Conservation (phyloP, 306 rosid species). For the Cajanus cajan region DNA sequence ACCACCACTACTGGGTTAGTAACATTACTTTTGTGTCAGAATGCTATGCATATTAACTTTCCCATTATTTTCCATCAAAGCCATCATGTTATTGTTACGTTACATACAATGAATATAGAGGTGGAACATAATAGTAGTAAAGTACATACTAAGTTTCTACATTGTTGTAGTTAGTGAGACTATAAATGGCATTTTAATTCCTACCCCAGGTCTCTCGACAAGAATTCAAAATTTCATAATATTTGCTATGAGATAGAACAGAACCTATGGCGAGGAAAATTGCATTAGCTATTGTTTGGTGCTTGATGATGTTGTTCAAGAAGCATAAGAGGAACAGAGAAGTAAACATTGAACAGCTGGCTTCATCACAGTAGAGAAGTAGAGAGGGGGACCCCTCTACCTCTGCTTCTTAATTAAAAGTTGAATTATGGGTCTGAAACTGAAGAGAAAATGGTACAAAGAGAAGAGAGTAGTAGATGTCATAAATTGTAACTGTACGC, state of each 20-base stretch:
- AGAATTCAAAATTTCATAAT: neutral
- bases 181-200: conserved; percentile 16
- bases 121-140: neutral
- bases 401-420: neutral
- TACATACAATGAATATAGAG: neutral
- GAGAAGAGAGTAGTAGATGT: neutral
- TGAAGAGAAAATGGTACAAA: neutral
- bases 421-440: neutral
- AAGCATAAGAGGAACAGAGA: neutral
- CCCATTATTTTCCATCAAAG: neutral
- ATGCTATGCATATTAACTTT: neutral
- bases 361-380: neutral
- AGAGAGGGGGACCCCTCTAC: conserved; percentile 22
- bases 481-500: neutral
- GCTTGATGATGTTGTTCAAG: neutral
- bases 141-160: neutral
- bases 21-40: neutral
- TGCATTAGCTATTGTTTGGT: neutral
- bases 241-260: neutral
- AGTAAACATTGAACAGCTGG: conserved; percentile 14
- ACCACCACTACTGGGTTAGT: neutral
- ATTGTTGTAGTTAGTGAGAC: neutral
- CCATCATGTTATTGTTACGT: neutral
- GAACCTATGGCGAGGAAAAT: neutral
- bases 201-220: neutral